Evolutionary conservation across 169 alveolate genomes (phyloP).

Genomic region (Eimeria maxima): DNA sequence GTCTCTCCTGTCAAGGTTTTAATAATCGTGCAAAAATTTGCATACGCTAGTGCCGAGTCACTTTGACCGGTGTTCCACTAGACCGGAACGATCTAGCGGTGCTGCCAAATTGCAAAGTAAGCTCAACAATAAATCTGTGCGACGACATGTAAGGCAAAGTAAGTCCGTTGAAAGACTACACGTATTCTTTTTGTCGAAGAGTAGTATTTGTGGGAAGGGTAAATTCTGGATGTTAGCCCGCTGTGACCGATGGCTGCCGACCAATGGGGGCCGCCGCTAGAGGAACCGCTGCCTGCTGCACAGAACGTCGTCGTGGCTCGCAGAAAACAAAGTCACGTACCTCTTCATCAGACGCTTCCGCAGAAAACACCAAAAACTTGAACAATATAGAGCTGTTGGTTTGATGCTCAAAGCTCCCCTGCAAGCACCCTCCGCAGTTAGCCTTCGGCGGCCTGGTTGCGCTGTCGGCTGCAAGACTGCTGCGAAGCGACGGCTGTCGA

Average conservation of each 20-base stretch:
- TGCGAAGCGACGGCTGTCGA: slow-evolving; percentile 57
- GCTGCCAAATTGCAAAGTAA: not conserved
- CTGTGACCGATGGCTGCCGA: slow-evolving; percentile 77
- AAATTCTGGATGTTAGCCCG: not conserved
- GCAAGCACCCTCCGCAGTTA: slow-evolving; percentile 17
- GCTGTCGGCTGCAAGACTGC: slow-evolving; percentile 77
- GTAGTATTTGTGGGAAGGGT: not conserved
- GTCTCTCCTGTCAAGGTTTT: not conserved
- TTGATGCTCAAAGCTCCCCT: not conserved
- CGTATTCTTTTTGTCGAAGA: not conserved
- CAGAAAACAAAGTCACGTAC: not conserved
- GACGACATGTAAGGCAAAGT: not conserved
- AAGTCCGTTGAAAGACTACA: not conserved
- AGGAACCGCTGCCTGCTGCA: slow-evolving; percentile 62
- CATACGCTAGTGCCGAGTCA: not conserved
- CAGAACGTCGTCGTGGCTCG: not conserved
- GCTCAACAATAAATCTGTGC: not conserved
- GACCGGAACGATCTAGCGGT: slow-evolving; percentile 27
- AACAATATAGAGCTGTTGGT: not conserved
- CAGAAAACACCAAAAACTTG: not conserved
- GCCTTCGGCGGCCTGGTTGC: slow-evolving; percentile 77
- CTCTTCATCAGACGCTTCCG: slow-evolving; percentile 3
- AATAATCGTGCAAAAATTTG: not conserved
- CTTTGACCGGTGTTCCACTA: not conserved
- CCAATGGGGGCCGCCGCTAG: slow-evolving; percentile 68